A percentile compares a stretch with the other conserved stretches of the same genome.
phyloP scores from a whole-genome alignment of 106 monocot species.

The Dendrobium nobile region DNA sequence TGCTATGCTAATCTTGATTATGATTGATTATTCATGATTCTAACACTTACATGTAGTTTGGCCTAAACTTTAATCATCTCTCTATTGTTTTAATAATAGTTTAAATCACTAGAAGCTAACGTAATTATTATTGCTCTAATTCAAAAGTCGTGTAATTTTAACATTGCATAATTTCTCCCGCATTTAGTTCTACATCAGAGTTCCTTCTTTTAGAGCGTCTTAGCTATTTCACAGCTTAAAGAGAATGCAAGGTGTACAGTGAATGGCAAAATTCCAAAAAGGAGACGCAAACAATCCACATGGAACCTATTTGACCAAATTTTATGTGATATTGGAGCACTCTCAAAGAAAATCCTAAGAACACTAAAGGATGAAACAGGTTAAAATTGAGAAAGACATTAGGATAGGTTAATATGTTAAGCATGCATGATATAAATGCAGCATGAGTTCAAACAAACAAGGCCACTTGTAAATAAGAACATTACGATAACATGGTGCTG shows the following conservation, averaged over 20 bases:
- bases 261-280: background rate
- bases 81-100: no score
- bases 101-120: no score
- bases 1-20: no score
- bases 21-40: no score
- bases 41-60: no score
- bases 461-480: background rate
- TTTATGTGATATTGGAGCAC: background rate
- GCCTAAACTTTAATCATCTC: no score
- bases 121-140: no score
- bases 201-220: background rate
- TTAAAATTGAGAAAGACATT: background rate
- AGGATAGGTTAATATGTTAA: background rate
- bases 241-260: background rate
- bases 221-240: background rate
- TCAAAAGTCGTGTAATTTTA: no score
- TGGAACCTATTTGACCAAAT: background rate
- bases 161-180: no score
- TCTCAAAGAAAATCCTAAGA: background rate
- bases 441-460: background rate
- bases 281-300: background rate
- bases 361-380: background rate
- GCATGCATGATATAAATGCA: background rate
- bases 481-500: background rate
- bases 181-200: background rate